Base-by-base conservation (phyloP, 192 early-diverging fungal species). In the Gryganskiella cystojenkinii region DNA sequence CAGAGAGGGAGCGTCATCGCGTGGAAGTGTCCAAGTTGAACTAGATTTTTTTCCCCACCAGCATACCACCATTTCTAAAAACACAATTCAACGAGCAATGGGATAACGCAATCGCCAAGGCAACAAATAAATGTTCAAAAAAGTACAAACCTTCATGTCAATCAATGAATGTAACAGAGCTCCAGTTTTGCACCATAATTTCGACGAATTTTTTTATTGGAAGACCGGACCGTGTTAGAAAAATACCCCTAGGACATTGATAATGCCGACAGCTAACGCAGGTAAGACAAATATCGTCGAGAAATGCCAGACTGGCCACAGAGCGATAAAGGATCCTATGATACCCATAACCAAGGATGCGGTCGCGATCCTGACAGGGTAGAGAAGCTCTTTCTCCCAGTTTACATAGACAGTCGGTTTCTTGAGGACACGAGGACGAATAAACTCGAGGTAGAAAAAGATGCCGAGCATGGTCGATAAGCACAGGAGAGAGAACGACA, bases 11-110 rank as follows among this genome's bases (percentile, higher is more conserved):
- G 31, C 43, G 71, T 35, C 57, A n/a, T 0, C 71, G 71, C n/a
- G 49, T 75, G 63, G 71, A 75, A 17, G 64, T 49, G 7, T 75
- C 71, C 51, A 75, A 75, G 58, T 66, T 75, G 71, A 75, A 75
- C 34, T 75, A 75, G 31, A 65, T 31, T 17, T 30, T 55, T 44
- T n/a, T n/a, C n/a, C n/a, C n/a, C 37, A 40, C 13, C 37, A 40
- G 37, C 37, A 40, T 40, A 40, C 37, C 37, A 40, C 37, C 37
- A 5, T 9, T 13, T 40, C 37, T 9, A 40, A 40, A n/a, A n/a
- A n/a, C n/a, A n/a, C n/a, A n/a, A n/a, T n/a, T n/a, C n/a, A n/a
- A n/a, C n/a, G n/a, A n/a, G n/a, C n/a, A n/a, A n/a, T n/a, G n/a
- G n/a, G n/a, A n/a, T n/a, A n/a, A n/a, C n/a, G n/a, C n/a, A n/a